Conservation (phyloP, 2,329 filamentous ascomycete genomes). For the Dothiorella sarmentorum region DNA sequence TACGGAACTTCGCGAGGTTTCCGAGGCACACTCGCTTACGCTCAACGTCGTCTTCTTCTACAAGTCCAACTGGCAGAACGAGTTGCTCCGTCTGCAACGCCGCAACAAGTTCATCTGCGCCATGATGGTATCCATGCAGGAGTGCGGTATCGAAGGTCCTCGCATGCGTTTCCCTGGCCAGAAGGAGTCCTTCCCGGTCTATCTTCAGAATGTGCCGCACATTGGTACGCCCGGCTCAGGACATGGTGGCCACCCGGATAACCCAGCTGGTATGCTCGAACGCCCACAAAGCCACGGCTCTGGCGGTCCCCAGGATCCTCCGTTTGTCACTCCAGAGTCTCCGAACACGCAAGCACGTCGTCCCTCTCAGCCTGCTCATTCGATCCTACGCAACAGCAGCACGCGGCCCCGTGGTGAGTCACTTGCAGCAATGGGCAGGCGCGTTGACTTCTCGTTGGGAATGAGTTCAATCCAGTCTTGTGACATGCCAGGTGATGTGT, state of each 20-base stretch:
- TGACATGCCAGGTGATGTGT: constrained; percentile 63
- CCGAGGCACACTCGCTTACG: constrained; percentile 78
- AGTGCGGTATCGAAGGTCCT: constrained; percentile 81
- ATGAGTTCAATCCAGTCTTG: constrained; percentile 58
- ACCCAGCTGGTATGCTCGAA: constrained; percentile 35
- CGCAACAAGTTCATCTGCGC: constrained; percentile 95
- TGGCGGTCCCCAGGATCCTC: constrained; percentile 36
- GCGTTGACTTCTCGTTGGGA: constrained; percentile 69
- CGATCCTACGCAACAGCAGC: constrained; percentile 54
- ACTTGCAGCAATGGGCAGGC: constrained; percentile 55
- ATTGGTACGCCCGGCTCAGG: constrained; percentile 41
- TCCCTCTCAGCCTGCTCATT: constrained; percentile 21
- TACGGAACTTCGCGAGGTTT: constrained; percentile 75
- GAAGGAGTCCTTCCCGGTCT: constrained; percentile 64
- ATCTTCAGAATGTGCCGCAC: constrained; percentile 53
- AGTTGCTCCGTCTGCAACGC: constrained; percentile 80
- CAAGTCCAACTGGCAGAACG: constrained; percentile 96
- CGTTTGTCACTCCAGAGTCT: constrained; percentile 34
- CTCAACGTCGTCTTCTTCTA: constrained; percentile 97
- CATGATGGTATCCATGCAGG: constrained; percentile 79
- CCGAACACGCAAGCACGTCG: constrained; percentile 19
- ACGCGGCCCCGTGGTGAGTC: constrained; percentile 56
- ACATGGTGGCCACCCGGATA: constrained; percentile 44
- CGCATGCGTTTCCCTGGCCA: constrained; percentile 68
- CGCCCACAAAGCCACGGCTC: constrained; percentile 23